A percentile compares a stretch with the other conserved stretches of the same genome.
Conservation (phyloP, 768 basidiomycete species). For the Leccinum broughii region DNA sequence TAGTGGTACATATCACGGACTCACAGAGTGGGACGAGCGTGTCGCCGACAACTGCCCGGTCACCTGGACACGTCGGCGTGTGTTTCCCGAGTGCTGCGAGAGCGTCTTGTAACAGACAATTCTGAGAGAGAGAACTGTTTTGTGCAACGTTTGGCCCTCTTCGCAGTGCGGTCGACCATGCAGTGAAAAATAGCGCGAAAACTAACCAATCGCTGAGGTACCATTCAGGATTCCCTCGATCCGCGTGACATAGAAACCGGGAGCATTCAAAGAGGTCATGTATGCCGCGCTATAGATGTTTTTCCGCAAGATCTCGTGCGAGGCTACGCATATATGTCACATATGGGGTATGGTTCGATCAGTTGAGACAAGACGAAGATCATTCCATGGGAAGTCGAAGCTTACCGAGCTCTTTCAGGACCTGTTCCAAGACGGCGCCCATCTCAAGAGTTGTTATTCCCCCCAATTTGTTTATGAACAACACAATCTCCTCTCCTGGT, state of each 20-base stretch:
- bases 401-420: constrained; percentile 45
- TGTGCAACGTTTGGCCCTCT: not conserved
- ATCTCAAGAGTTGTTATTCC: constrained; percentile 53
- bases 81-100: constrained; percentile 37
- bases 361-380: not conserved
- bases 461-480: constrained; percentile 61
- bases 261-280: constrained; percentile 64
- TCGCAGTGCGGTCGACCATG: constrained; percentile 30
- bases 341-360: not conserved
- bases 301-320: constrained; percentile 34
- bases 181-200: constrained; percentile 37
- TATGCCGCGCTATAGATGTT: constrained; percentile 50
- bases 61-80: constrained; percentile 53
- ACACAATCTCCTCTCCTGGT: constrained; percentile 34
- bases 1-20: constrained; percentile 6
- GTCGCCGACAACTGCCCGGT: constrained; percentile 54
- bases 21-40: constrained; percentile 49
- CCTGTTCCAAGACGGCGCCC: constrained; percentile 48
- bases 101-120: constrained; percentile 24
- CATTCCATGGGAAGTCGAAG: not conserved
- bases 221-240: constrained; percentile 15
- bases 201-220: not conserved
- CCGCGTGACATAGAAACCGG: constrained; percentile 52
- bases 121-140: constrained; percentile 6
- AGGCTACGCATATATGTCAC: constrained; percentile 23